Base-by-base conservation (phyloP, 2,329 filamentous ascomycete species). In the Orbilia javanica region DNA sequence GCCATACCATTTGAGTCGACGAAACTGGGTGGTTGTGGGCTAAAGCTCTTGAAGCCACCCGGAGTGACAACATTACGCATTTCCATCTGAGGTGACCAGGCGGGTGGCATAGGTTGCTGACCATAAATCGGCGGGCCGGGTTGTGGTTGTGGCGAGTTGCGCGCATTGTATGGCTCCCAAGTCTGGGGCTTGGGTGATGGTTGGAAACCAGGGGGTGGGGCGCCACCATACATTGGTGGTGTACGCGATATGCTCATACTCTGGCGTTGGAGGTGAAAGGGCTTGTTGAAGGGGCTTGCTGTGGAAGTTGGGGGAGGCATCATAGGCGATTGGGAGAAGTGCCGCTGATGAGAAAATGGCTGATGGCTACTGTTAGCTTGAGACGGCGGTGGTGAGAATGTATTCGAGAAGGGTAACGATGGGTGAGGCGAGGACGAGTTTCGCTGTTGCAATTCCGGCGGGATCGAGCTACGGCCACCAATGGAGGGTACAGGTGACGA, bases 401-500 rank as follows among this genome's bases (percentile, higher is more conserved):
- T 82, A 69, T 83, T 82, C 29, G 83, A 83, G 55, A 78, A 78
- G 5, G 74, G 74, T 60, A 78, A 20, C 25, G 67, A 72, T 31
- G 83, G 84, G 82, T 95, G 94, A 63, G 95, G 86, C 5, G 90
- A 88, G 4, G 92, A 91, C 71, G 72, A 65, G 63, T 79, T 79
- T 77, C 80, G 60, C 52, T 65, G 66, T 48, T 74, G 66, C 15
- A 69, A 65, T 79, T 75, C 69, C 50, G 64, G 75, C 67, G 81
- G 80, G 79, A 82, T 79, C 55, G 81, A 81, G 31, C 73, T 81
- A 39, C 81, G 81, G 5, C 68, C 66, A 20, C 81, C 89, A 8
- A 91, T 90, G 13, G 93, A 95, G 80, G 91, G 87, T 2, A 90
- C 89, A 48, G 87, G 85, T 3, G 88, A 86, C 65, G 87, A 84